phyloP scores from a whole-genome alignment of 148 eudicot species.

The Beta vulgaris region DNA sequence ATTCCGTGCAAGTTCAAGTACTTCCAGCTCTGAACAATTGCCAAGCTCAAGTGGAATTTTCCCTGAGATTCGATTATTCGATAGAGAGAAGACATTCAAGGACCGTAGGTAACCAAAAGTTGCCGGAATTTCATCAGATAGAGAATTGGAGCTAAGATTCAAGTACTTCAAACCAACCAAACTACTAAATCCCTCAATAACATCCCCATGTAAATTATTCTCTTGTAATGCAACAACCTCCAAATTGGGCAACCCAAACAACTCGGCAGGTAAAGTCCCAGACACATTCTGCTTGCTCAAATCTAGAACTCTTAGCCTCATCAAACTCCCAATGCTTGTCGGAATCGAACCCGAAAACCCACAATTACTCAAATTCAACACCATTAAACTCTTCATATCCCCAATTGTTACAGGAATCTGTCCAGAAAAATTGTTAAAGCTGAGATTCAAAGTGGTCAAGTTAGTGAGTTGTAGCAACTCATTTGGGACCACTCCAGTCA shows the following conservation, averaged over 20 bases:
- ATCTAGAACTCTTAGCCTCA: conserved; percentile 63
- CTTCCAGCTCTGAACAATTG: conserved; percentile 60
- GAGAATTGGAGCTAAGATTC: conserved; percentile 69
- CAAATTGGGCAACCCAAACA: conserved; percentile 69
- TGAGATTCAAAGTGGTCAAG: conserved; percentile 50
- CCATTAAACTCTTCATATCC: conserved; percentile 36
- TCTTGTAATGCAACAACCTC: conserved; percentile 62
- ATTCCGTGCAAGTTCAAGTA: conserved; percentile 54
- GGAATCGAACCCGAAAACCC: conserved; percentile 62
- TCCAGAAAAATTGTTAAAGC: conserved; percentile 54
- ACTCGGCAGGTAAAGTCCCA: conserved; percentile 65
- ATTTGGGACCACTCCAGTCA: conserved; percentile 47
- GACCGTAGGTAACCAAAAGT: conserved; percentile 59
- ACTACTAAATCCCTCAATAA: conserved; percentile 83
- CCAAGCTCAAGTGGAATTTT: conserved; percentile 65
- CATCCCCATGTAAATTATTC: conserved; percentile 55
- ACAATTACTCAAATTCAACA: conserved; percentile 63
- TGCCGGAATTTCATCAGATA: conserved; percentile 62
- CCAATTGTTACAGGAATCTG: conserved; percentile 42
- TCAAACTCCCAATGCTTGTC: conserved; percentile 48
- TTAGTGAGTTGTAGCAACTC: conserved; percentile 46
- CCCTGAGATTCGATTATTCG: conserved; percentile 50
- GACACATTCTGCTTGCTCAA: conserved; percentile 65
- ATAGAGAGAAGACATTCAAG: conserved; percentile 48
- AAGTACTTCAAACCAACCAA: conserved; percentile 53